Conservation (phyloP, 1,284 basidiomycete genomes). For the Cutaneotrichosporon mucoides region DNA sequence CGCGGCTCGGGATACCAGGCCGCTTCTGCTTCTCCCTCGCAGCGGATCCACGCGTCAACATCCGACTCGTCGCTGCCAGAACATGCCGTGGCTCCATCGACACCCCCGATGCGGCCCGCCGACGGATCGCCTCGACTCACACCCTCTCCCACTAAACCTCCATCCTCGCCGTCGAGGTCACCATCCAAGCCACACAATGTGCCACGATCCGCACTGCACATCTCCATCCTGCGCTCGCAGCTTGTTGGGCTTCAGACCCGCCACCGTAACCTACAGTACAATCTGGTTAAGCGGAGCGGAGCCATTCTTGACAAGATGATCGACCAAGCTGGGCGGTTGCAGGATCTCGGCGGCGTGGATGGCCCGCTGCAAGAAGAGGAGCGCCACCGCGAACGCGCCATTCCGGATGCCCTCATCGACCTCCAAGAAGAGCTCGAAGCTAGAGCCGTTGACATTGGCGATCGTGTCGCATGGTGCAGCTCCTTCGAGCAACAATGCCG, state of each 20-base stretch:
- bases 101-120: too few species aligned
- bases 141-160: too few species aligned
- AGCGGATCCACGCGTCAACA: too few species aligned
- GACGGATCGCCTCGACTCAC: too few species aligned
- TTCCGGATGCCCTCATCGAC: conserved; percentile 41
- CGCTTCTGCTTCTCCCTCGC: too few species aligned
- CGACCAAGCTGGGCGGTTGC: conserved; percentile 36
- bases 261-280: conserved; percentile 29
- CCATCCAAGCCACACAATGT: conserved; percentile 5
- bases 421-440: conserved; percentile 42
- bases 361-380: conserved; percentile 21
- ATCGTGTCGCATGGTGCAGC: conserved; percentile 27
- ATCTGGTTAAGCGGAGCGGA: conserved; percentile 27
- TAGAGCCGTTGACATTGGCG: conserved; percentile 21
- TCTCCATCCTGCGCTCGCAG: conserved; percentile 55
- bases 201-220: conserved; percentile 17
- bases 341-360: conserved; percentile 29
- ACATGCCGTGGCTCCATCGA: too few species aligned
- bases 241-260: conserved; percentile 46
- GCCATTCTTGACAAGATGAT: conserved; percentile 44
- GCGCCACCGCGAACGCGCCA: conserved; percentile 15
- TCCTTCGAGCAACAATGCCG: conserved; percentile 32
- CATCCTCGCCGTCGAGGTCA: not conserved
- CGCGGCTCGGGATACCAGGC: too few species aligned
- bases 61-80: too few species aligned